Base-by-base conservation (phyloP, 2,329 filamentous ascomycete genomes). In the Phyllosticta citribraziliensis region DNA sequence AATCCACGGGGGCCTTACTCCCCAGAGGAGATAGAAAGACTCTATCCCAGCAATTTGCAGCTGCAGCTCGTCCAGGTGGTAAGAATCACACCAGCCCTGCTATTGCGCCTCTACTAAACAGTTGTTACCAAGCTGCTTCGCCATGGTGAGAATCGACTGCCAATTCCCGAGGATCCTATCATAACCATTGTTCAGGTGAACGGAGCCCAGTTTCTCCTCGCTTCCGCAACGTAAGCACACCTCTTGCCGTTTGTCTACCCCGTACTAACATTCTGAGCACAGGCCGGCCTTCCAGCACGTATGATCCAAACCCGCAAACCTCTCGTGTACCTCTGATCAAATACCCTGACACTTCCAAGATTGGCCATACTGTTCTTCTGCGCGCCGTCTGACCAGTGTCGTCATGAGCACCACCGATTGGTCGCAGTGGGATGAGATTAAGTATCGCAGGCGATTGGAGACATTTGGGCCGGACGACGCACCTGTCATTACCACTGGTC, bases 351-450 rank as follows among this genome's bases (percentile, higher is more conserved):
- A 60, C 40, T 56, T 52, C 58, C 53, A 65, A 80, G 81, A 85
- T 75, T 99, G 94, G 94, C 91, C 94, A 1, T 97, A 97, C 76
- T 99, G 94, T 76, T 83, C 84, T 65, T 84, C 87, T 60, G 89
- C 88, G 22, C 83, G 84, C 63, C 86, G 87, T 66, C 82, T 97
- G 71, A 84, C 80, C 25, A 82, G 83, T 63, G 80, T 84, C 63
- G 80, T 86, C 24, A 77, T 84, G 65, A 77, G 76, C 50, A 81
- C 76, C 54, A 79, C 80, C 61, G 80, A 80, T 68, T 74, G 75
- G 63, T 78, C 74, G 40, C 70, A 75, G 58, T 87, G 83, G 83
- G 80, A 84, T 66, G 75, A 76, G 1, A 76, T 88, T 63, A 78
- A 81, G 67, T 88, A 84, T 75, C 78, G 86, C 66, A 84, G 91